These are phyloP conservation scores for Quercus parvula DNA, from an alignment of 306 rosid species.

Conservation along the genomic window DNA sequence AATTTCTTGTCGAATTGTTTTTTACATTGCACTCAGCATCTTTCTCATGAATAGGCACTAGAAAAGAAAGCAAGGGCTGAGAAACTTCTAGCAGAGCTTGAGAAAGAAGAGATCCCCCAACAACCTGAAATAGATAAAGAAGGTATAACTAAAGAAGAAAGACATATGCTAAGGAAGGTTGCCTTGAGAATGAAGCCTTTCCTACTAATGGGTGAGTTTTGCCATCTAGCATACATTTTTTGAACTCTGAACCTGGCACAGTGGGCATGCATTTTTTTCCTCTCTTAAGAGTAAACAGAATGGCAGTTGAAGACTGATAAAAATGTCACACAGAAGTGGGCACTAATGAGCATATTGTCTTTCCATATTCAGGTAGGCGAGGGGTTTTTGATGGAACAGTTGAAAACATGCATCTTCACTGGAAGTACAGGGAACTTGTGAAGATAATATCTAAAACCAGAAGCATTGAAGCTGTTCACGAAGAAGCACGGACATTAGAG, in stretches of 20 bases:
- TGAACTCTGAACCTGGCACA: neutral
- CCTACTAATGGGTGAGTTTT: constrained; percentile 77
- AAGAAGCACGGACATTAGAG: constrained; percentile 73
- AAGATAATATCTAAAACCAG: constrained; percentile 59
- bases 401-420: constrained; percentile 98
- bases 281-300: constrained; percentile 16
- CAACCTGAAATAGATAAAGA: constrained; percentile 78
- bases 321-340: neutral
- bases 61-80: constrained; percentile 69
- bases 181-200: constrained; percentile 89
- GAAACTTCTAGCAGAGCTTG: constrained; percentile 64
- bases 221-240: neutral
- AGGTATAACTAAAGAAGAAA: constrained; percentile 83
- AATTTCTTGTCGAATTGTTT: constrained; percentile 8
- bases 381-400: constrained; percentile 93
- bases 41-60: constrained; percentile 57
- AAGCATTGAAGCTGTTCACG: constrained; percentile 48
- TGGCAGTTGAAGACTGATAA: constrained; percentile 5
- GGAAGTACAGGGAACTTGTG: constrained; percentile 97
- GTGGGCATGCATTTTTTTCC: neutral
- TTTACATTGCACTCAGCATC: constrained; percentile 19
- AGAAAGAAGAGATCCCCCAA: constrained; percentile 41
- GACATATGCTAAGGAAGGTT: constrained; percentile 81
- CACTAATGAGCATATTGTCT: constrained; percentile 16
- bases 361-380: constrained; percentile 58